phyloP scores from a whole-genome alignment of 176 grass and related monocot species.

The Zea mays region Zm-B73-REFERENCE-NAM-5.0 NC_050101.1:127197501-127198000 shows the following conservation, averaged over 20 bases:
- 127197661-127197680: background rate
- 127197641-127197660: constrained; percentile 15
- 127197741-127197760: constrained; percentile 12
- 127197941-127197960: background rate
- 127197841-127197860: too few species aligned
- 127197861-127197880: background rate
- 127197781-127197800: background rate
- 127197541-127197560: constrained; percentile 21
- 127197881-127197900: background rate
- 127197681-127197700: background rate
- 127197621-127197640: background rate
- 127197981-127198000: background rate
- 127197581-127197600: constrained; percentile 44
- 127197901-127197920: background rate
- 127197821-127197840: constrained; percentile 21
- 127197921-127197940: background rate
- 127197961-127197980: too few species aligned
- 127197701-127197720: constrained; percentile 30
- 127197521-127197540: constrained; percentile 70
- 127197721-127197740: constrained; percentile 28
- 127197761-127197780: constrained; percentile 7
- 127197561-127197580: constrained; percentile 16
- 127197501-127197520: constrained; percentile 76
- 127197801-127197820: background rate
- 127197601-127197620: background rate